These are phyloP conservation scores for Gastrolobium bilobum DNA, from an alignment of 306 rosid species.

Conservation along the genomic window DNA sequence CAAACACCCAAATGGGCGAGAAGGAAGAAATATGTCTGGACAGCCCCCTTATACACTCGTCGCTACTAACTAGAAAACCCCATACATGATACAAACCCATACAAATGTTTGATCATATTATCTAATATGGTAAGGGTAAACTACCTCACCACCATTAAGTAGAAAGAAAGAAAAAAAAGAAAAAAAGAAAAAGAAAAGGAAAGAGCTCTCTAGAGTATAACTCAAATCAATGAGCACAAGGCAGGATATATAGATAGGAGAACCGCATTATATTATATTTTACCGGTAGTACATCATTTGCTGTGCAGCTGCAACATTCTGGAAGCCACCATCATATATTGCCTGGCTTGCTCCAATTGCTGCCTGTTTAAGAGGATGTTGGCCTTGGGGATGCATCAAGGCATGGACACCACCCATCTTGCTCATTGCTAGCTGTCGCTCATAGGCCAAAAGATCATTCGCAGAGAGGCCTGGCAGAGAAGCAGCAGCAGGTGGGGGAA, in stretches of 20 bases:
- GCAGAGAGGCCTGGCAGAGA: constrained; percentile 81
- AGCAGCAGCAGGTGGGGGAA: constrained; percentile 87
- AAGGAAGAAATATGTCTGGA: constrained; percentile 25
- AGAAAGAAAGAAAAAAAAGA: not conserved
- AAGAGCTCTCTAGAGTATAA: constrained; percentile 59
- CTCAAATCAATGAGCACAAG: constrained; percentile 55
- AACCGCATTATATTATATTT: constrained; percentile 35
- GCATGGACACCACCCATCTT: constrained; percentile 93
- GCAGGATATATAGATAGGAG: constrained; percentile 53
- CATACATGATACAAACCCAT: constrained; percentile 64
- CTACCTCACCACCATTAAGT: constrained; percentile 48
- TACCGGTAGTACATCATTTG: constrained; percentile 98
- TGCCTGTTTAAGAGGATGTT: constrained; percentile 87
- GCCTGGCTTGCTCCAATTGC: constrained; percentile 97
- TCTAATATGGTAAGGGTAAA: constrained; percentile 46
- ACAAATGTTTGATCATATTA: constrained; percentile 50
- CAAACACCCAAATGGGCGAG: constrained; percentile 48
- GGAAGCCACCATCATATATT: constrained; percentile 94
- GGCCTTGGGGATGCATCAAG: constrained; percentile 87
- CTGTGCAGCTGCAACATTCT: constrained; percentile 93
- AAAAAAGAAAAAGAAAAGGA: not conserved
- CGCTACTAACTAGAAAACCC: constrained; percentile 54
- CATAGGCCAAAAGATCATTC: constrained; percentile 73
- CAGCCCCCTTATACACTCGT: constrained; percentile 68
- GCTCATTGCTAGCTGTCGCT: constrained; percentile 91